phyloP scores from a whole-genome alignment of 2,329 filamentous ascomycete species.

The Cladosporium sp. region DNA sequence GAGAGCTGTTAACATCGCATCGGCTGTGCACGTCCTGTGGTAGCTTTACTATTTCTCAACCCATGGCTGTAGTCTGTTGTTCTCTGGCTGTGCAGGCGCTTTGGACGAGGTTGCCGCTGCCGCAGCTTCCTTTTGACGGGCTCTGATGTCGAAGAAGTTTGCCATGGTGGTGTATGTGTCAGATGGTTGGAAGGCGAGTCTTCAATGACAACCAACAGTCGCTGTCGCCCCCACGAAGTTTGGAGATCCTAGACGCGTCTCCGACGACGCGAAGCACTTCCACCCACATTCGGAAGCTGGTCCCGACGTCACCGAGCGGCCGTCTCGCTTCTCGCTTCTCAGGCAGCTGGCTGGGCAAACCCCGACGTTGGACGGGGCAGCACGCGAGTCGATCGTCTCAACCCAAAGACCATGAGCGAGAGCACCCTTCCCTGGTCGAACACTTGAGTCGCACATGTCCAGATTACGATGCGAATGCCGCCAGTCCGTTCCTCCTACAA shows the following conservation, averaged over 20 bases:
- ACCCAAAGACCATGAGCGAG: not conserved
- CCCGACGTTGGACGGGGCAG: not conserved
- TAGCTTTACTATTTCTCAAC: conserved; percentile 87
- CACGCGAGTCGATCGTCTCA: not conserved
- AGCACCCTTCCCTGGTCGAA: not conserved
- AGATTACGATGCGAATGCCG: conserved; percentile 1
- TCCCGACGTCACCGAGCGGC: conserved; percentile 2
- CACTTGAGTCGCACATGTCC: not conserved
- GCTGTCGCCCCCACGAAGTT: not conserved
- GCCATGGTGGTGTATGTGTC: conserved; percentile 52
- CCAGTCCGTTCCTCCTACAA: conserved; percentile 14
- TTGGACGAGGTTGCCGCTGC: conserved; percentile 68
- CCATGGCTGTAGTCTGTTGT: conserved; percentile 78
- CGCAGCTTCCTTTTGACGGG: conserved; percentile 65
- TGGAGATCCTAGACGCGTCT: not conserved
- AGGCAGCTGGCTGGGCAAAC: not conserved
- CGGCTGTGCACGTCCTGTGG: not conserved
- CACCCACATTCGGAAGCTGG: conserved; percentile 1
- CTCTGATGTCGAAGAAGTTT: conserved; percentile 93
- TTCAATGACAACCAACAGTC: not conserved
- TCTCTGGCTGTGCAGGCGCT: conserved; percentile 54
- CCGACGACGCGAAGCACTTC: conserved; percentile 11
- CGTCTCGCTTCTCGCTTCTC: not conserved
- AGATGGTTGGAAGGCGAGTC: not conserved
- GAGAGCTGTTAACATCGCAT: not conserved